Conservation (phyloP, 2,329 filamentous ascomycete species). For the Colletotrichum liaoningense region DNA sequence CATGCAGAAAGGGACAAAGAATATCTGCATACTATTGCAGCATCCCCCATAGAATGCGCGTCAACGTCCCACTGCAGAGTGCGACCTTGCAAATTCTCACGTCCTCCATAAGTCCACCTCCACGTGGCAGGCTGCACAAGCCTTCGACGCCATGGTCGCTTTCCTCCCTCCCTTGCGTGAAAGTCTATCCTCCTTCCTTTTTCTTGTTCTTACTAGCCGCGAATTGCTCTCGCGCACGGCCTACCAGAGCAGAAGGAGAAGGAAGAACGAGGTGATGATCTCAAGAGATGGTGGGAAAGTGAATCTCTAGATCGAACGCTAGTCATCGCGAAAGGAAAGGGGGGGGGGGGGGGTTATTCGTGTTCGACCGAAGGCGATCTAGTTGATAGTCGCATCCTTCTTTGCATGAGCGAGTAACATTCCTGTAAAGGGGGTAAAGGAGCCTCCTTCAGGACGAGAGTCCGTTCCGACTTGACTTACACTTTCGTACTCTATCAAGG, state of each 20-base stretch:
- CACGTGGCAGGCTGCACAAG: not conserved
- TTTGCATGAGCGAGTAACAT: not conserved
- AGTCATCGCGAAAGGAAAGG: not conserved
- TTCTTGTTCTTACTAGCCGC: not conserved
- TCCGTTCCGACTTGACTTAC: no score
- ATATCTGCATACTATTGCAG: no score
- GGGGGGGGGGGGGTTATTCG: not conserved
- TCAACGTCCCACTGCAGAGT: constrained; percentile 4
- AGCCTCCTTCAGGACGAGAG: no score
- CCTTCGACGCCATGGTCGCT: not conserved
- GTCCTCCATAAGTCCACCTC: not conserved
- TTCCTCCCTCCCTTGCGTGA: not conserved
- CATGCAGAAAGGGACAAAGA: not conserved
- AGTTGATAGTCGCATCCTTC: not conserved
- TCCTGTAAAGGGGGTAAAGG: not conserved
- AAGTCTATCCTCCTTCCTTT: not conserved
- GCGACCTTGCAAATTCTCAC: not conserved
- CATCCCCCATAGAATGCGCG: not conserved
- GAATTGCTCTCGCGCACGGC: not conserved
- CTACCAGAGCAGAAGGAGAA: not conserved
- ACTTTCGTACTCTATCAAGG: no score
- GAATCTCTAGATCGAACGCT: not conserved
- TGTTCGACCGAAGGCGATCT: not conserved
- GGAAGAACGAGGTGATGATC: not conserved
- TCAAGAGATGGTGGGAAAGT: not conserved